Evolutionary conservation across 352 stramenopile species (phyloP), one percentile per base, ranked within the genome.

Genomic region (Globisporangium spiculum): DNA sequence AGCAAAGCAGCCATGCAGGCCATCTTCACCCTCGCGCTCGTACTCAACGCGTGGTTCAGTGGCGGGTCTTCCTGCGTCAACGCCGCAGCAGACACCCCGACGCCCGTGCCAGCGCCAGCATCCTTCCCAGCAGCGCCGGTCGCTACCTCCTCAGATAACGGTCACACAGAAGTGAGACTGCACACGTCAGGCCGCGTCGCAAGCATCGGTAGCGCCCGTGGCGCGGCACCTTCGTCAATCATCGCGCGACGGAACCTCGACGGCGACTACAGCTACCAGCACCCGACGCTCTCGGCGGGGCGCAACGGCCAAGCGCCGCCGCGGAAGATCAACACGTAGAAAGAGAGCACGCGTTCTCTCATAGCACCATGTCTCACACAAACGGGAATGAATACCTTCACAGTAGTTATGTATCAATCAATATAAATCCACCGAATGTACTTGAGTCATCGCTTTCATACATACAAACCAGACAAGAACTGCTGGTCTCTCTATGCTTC

Each of bases 21-120:
- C 32, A 70, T 83, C 66, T 83, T 83, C 71, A 77, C 74, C 24
- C 71, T 83, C 68, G 71, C 76, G 57, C 67, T 83, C 54, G 63
- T 75, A 53, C 71, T 83, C 27, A 80, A 77, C 65, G 57, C 73
- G 41, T 75, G 69, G 68, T 54, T 67, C 10, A 67, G 20, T 50
- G 62, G 46, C 46, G 36, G 48, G 9, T 63, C 41, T 12, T n/a
- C 46, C 44, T 22, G 50, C 57, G 32, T 46, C 30, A 27, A 38
- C 14, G n/a, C 36, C 26, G 46, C 54, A 12, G 22, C n/a, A 10
- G 36, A 22, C 27, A 10, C 55, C 2, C 30, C 55, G 36, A 32
- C 53, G 26, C 52, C 52, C 8, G 16, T 44, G 24, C 59, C 66
- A n/a, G 56, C 12, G 20, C 20, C 55, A 61, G 46, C 22, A 1